phyloP scores from a whole-genome alignment of 2,329 filamentous ascomycete species.

The Calonectria pauciramosa region DNA sequence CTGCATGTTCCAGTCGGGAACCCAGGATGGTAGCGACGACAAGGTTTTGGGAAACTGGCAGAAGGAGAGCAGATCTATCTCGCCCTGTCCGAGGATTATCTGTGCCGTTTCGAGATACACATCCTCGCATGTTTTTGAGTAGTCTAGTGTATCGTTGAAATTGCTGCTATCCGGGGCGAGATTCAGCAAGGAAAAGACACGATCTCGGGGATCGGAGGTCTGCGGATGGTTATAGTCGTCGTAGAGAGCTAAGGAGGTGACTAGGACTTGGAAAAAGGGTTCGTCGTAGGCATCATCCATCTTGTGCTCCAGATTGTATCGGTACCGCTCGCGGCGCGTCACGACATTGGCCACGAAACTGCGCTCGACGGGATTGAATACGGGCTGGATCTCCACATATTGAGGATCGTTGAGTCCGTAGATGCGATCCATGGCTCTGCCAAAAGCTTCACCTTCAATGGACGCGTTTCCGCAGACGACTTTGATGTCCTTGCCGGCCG shows the following conservation, averaged over 20 bases:
- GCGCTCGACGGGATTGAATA: background rate
- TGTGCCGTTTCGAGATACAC: slow-evolving; percentile 27
- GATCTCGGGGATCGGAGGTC: slow-evolving; percentile 30
- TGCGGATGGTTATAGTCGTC: slow-evolving; percentile 29
- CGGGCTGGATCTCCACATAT: background rate
- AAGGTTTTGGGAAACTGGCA: slow-evolving; percentile 28
- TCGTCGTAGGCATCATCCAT: background rate
- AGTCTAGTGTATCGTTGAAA: slow-evolving; percentile 17
- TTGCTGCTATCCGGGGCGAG: slow-evolving; percentile 15
- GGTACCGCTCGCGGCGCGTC: slow-evolving; percentile 9
- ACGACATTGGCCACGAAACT: slow-evolving; percentile 30
- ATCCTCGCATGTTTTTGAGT: slow-evolving; percentile 22
- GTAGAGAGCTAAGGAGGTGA: slow-evolving; percentile 20
- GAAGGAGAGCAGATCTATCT: slow-evolving; percentile 23
- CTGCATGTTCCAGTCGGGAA: slow-evolving; percentile 34
- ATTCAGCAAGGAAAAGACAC: slow-evolving; percentile 28
- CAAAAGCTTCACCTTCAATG: slow-evolving; percentile 12
- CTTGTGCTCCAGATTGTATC: background rate
- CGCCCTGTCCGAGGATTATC: slow-evolving; percentile 18
- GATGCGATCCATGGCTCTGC: background rate
- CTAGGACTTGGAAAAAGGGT: slow-evolving; percentile 20
- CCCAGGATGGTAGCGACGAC: slow-evolving; percentile 24
- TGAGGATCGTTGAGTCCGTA: background rate
- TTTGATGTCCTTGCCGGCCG: slow-evolving; percentile 8
- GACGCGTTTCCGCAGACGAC: slow-evolving; percentile 23